A percentile compares a stretch with the other conserved stretches of the same genome.
These are phyloP conservation scores for Wickerhamomyces chambardii DNA, from an alignment of 805 yeast genomes.

Conservation along the genomic window DNA sequence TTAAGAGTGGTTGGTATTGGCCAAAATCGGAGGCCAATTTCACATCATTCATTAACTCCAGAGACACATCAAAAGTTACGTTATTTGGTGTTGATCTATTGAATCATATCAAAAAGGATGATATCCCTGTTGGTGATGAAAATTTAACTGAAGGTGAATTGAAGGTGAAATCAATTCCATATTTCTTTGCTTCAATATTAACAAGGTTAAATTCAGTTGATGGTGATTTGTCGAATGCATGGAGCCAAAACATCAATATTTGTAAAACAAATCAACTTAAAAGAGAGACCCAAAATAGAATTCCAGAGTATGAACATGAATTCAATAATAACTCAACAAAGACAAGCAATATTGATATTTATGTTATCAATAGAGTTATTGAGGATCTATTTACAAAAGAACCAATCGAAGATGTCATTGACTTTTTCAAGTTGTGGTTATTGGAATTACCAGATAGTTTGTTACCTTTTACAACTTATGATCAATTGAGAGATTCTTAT, in stretches of 20 bases:
- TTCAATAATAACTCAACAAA: background rate
- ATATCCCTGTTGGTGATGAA: background rate
- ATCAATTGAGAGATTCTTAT: conserved; percentile 11
- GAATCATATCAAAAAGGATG: conserved; percentile 4
- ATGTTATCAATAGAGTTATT: background rate
- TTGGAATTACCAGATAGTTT: conserved; percentile 54
- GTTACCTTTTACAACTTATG: conserved; percentile 27
- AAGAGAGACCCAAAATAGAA: background rate
- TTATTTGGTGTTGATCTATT: conserved; percentile 15
- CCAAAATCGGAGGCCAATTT: conserved; percentile 10
- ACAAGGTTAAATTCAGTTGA: conserved; percentile 3
- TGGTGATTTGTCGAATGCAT: conserved; percentile 1
- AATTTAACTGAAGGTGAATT: conserved; percentile 1
- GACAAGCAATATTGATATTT: conserved; percentile 1
- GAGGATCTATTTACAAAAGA: conserved; percentile 4
- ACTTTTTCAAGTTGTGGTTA: conserved; percentile 43
- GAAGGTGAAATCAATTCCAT: conserved; percentile 10
- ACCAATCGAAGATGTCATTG: conserved; percentile 15
- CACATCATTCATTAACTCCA: conserved; percentile 2
- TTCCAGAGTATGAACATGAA: background rate
- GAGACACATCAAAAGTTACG: background rate
- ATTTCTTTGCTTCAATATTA: conserved; percentile 7
- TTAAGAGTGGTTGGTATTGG: conserved; percentile 16
- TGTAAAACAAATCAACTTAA: conserved; percentile 9
- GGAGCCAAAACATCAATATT: conserved; percentile 11